phyloP scores from a whole-genome alignment of 2,329 filamentous ascomycete genomes.

The Aspergillus sclerotialis region DNA sequence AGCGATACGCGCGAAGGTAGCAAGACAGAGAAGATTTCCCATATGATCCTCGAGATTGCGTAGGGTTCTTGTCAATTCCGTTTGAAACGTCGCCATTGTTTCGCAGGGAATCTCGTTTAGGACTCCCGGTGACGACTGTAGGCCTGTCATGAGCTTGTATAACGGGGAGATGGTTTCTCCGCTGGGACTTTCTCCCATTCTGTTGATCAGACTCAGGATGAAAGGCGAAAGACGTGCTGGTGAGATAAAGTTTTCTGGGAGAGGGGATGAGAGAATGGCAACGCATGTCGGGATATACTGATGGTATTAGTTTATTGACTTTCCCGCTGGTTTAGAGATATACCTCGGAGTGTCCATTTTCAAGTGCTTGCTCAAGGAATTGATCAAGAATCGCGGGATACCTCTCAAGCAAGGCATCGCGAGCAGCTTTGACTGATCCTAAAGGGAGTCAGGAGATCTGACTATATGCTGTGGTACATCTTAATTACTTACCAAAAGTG shows the following conservation, averaged over 20 bases:
- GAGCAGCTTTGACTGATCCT: constrained; percentile 23
- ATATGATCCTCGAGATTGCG: constrained; percentile 33
- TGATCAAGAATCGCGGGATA: constrained; percentile 29
- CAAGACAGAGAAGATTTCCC: constrained; percentile 36
- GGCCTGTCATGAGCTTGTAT: constrained; percentile 24
- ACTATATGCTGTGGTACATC: not conserved
- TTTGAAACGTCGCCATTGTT: constrained; percentile 29
- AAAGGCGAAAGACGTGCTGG: constrained; percentile 29
- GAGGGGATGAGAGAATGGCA: constrained; percentile 27
- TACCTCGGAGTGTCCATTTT: constrained; percentile 23
- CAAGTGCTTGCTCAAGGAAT: constrained; percentile 24
- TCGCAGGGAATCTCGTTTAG: constrained; percentile 25
- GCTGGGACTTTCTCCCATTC: constrained; percentile 23
- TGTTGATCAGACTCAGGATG: constrained; percentile 22
- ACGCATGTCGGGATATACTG: constrained; percentile 27
- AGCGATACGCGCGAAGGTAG: constrained; percentile 30
- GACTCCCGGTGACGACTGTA: constrained; percentile 19
- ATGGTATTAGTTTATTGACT: not conserved
- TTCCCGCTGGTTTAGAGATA: constrained; percentile 3
- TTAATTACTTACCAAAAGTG: constrained; percentile 36
- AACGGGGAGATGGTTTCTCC: constrained; percentile 27
- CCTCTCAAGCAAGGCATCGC: constrained; percentile 25
- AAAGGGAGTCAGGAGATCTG: constrained; percentile 4
- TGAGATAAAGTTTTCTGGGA: constrained; percentile 19
- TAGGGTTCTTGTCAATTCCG: constrained; percentile 29